A percentile compares a stretch with the other conserved stretches of the same genome.
These are phyloP conservation scores for Cinchona pubescens DNA, from an alignment of 257 asterid genomes.

Conservation along the genomic window DNA sequence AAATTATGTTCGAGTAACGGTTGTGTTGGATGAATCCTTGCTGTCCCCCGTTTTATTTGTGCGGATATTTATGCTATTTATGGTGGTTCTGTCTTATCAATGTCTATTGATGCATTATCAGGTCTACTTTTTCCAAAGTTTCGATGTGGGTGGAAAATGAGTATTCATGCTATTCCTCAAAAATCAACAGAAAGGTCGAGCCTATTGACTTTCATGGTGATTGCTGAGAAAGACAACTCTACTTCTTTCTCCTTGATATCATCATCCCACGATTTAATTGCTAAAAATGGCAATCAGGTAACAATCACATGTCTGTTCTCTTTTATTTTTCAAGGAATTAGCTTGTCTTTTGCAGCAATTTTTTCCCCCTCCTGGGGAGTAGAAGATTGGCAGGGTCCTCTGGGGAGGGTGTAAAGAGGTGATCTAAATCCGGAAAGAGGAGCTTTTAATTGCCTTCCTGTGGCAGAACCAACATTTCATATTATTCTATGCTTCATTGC, in stretches of 20 bases:
- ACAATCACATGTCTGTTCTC: slow-evolving; percentile 3
- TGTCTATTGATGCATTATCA: slow-evolving; percentile 25
- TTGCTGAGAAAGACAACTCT: slow-evolving; percentile 62
- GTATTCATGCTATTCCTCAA: slow-evolving; percentile 56
- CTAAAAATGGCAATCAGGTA: slow-evolving; percentile 64
- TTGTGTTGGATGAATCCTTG: not conserved
- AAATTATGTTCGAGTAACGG: not conserved
- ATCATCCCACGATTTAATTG: slow-evolving; percentile 36
- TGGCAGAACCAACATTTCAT: not conserved
- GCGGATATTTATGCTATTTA: not conserved
- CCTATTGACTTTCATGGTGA: slow-evolving; percentile 78
- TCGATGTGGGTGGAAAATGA: slow-evolving; percentile 88
- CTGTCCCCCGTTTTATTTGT: not conserved
- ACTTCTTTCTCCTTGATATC: slow-evolving; percentile 48
- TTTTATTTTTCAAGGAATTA: not conserved
- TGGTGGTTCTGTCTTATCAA: not conserved
- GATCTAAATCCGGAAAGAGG: not conserved
- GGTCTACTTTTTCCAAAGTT: slow-evolving; percentile 76
- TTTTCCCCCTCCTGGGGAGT: too few species aligned
- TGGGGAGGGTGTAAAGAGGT: not conserved
- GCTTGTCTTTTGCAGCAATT: not conserved
- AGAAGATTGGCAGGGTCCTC: not conserved
- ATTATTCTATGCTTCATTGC: not conserved
- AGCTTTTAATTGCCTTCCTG: not conserved
- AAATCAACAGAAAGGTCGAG: slow-evolving; percentile 41